These are phyloP conservation scores for Castanopsis chinensis DNA, from an alignment of 306 rosid genomes.

Conservation along the genomic window DNA sequence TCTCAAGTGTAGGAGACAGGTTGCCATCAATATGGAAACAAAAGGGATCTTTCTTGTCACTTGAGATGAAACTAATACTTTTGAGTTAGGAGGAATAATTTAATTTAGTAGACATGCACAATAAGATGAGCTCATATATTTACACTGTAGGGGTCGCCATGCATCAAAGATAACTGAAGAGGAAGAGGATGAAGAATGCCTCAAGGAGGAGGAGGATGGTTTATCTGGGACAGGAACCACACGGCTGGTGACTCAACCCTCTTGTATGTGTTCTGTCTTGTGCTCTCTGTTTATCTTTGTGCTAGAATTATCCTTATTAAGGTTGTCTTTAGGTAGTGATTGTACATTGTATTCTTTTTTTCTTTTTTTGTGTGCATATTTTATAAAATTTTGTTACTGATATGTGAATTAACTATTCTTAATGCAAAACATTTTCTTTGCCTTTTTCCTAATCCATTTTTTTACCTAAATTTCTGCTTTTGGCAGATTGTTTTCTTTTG, in stretches of 20 bases:
- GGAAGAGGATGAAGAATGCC: constrained; percentile 95
- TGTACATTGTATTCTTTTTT: neutral
- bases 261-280: constrained; percentile 49
- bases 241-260: constrained; percentile 81
- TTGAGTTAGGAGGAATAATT: neutral
- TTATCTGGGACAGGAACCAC: constrained; percentile 68
- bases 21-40: neutral
- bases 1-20: neutral
- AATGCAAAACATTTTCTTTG: neutral
- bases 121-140: neutral
- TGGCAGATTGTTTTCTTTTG: neutral
- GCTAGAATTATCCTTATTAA: neutral
- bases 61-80: neutral
- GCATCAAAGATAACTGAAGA: constrained; percentile 98
- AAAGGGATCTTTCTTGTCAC: neutral
- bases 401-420: neutral
- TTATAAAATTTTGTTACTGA: neutral
- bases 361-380: neutral
- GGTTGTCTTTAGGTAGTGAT: neutral
- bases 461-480: neutral
- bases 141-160: constrained; percentile 82
- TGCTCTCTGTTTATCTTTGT: neutral
- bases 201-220: constrained; percentile 95
- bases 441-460: neutral
- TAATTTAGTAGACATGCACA: neutral